A percentile compares a stretch with the other conserved stretches of the same genome.
phyloP scores from a whole-genome alignment of 257 asterid genomes.

The Ocimum tenuiflorum region DNA sequence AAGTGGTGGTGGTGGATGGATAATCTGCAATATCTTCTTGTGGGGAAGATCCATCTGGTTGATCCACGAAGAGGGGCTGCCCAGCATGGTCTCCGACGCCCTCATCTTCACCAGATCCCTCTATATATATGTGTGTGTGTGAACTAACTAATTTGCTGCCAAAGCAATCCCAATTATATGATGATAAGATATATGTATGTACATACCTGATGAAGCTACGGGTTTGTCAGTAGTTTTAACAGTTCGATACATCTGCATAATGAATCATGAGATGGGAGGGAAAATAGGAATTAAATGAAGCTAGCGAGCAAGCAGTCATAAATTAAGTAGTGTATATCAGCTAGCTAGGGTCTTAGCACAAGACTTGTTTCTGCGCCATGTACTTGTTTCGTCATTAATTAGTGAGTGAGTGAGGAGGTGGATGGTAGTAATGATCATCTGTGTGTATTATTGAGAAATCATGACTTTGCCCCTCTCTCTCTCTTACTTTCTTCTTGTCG shows the following conservation, averaged over 20 bases:
- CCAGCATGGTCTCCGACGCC: conserved; percentile 40
- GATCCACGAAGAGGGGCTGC: conserved; percentile 40
- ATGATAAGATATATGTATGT: no score
- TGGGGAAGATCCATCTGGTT: conserved; percentile 41
- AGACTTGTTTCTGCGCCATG: conserved; percentile 22
- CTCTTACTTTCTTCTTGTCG: conserved; percentile 18
- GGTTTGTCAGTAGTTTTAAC: conserved; percentile 93
- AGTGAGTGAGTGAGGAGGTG: conserved; percentile 72
- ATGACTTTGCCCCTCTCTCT: conserved; percentile 41
- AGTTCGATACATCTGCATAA: conserved; percentile 90
- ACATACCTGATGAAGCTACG: conserved; percentile 82
- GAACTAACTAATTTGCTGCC: not conserved
- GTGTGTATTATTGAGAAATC: conserved; percentile 65
- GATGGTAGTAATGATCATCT: conserved; percentile 46
- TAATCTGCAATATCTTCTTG: conserved; percentile 36
- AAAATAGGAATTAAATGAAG: not conserved
- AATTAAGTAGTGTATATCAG: not conserved
- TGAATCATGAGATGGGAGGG: conserved; percentile 11
- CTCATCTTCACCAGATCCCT: conserved; percentile 88
- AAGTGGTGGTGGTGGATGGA: conserved; percentile 41
- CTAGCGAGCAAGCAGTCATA: no score
- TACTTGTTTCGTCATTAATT: conserved; percentile 24
- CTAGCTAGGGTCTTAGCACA: conserved; percentile 1
- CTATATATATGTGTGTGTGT: conserved; percentile 5
- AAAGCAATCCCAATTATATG: conserved; percentile 8